A percentile compares a stretch with the other conserved stretches of the same genome.
phyloP scores from a whole-genome alignment of 768 basidiomycete species.

The Macrolepiota dolichaula region DNA sequence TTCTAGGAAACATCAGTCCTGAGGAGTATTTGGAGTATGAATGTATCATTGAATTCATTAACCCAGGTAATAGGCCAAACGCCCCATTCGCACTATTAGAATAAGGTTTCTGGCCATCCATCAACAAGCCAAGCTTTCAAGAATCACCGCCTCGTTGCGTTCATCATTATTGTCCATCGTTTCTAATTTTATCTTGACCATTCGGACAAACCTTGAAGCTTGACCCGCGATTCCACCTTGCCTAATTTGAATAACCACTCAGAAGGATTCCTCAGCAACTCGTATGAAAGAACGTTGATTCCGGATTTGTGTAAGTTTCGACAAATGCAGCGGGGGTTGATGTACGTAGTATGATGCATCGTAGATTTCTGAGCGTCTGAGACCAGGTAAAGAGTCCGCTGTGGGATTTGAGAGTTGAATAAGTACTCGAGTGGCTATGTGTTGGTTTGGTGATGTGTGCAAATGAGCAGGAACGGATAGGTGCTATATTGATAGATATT shows the following conservation, averaged over 20 bases:
- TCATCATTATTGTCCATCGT: too few relatives aligned
- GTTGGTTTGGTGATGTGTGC: too few relatives aligned
- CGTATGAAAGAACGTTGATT: neutral
- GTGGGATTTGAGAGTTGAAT: neutral
- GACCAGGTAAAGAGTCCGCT: neutral
- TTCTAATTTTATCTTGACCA: neutral
- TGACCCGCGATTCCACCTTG: neutral
- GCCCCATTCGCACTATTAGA: neutral
- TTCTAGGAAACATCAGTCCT: slow-evolving; percentile 1
- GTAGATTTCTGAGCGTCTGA: neutral
- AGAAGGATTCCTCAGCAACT: neutral
- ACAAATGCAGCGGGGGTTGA: neutral
- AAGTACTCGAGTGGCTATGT: too few relatives aligned
- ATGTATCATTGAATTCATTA: neutral
- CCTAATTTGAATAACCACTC: neutral
- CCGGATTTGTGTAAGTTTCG: neutral
- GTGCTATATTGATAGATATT: too few relatives aligned
- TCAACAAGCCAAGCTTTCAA: slow-evolving; percentile 3
- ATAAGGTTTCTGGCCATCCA: neutral
- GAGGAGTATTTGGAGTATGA: neutral
- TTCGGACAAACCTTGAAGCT: neutral
- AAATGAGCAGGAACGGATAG: too few relatives aligned
- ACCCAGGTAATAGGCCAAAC: neutral
- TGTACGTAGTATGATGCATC: neutral
- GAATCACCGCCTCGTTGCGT: neutral